A percentile compares a stretch with the other conserved stretches of the same genome.
phyloP scores from a whole-genome alignment of 108 stramenopile genomes.

The Stephanodiscus minutulus region DNA sequence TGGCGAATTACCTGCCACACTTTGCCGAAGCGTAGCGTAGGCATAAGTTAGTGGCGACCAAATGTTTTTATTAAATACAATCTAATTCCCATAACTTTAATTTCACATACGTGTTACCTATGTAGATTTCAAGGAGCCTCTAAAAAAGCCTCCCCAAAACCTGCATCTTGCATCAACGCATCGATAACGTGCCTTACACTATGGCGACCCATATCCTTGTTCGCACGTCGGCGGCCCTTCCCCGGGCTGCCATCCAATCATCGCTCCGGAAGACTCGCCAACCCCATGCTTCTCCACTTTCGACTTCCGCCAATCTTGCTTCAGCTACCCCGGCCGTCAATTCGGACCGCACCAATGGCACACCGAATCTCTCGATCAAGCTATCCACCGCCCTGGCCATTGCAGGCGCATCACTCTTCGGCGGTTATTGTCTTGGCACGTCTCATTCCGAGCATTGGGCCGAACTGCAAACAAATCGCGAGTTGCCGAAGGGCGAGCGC shows the following conservation, averaged over 20 bases:
- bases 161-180: too few relatives aligned
- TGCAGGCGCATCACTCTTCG: constrained; percentile 23
- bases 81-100: too few relatives aligned
- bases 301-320: background rate
- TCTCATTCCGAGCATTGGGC: constrained; percentile 26
- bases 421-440: constrained; percentile 35
- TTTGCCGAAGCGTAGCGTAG: too few relatives aligned
- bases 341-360: background rate
- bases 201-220: background rate
- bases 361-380: constrained; percentile 7
- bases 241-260: background rate
- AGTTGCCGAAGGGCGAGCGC: constrained; percentile 47
- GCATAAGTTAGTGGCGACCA: too few relatives aligned
- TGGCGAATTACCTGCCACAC: too few relatives aligned
- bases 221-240: background rate
- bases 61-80: too few relatives aligned
- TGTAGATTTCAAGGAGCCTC: too few relatives aligned
- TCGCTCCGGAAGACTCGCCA: background rate
- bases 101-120: too few relatives aligned
- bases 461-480: constrained; percentile 35
- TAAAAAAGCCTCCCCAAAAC: too few relatives aligned
- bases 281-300: background rate
- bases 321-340: background rate
- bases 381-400: constrained; percentile 26
- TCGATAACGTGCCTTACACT: background rate